phyloP scores from a whole-genome alignment of 176 grass and related monocot species.

The Triticum dicoccoides region DNA sequence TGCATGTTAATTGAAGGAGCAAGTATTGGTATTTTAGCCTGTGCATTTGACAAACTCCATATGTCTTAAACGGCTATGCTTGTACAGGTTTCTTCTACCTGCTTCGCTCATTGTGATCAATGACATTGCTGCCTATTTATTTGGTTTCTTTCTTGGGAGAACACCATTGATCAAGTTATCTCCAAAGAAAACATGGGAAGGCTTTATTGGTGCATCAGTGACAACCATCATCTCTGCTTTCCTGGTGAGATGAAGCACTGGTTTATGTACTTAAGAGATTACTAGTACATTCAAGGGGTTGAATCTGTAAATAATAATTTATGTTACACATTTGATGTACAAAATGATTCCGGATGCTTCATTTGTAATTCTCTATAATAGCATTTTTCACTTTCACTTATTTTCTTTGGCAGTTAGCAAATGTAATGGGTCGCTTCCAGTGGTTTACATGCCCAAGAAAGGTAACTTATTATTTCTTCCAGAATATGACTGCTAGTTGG shows the following conservation, averaged over 20 bases:
- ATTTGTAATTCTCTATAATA: conserved; percentile 13
- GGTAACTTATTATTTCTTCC: conserved; percentile 38
- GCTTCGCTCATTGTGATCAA: conserved; percentile 97
- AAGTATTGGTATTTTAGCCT: not conserved
- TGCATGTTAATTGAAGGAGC: not conserved
- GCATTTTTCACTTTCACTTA: not conserved
- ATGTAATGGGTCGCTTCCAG: conserved; percentile 75
- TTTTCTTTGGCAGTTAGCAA: conserved; percentile 68
- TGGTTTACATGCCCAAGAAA: conserved; percentile 96
- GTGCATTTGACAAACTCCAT: not conserved
- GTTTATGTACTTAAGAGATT: not conserved
- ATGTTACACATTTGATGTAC: not conserved
- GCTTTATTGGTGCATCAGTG: conserved; percentile 97
- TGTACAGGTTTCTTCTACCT: conserved; percentile 88
- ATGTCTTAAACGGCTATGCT: conserved; percentile 7
- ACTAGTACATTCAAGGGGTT: not conserved
- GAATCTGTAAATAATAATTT: not conserved
- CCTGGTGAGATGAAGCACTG: conserved; percentile 55
- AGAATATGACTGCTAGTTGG: conserved; percentile 8
- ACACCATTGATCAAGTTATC: conserved; percentile 98
- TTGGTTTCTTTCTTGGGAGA: conserved; percentile 96
- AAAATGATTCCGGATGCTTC: not conserved
- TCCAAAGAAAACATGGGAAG: conserved; percentile 99
- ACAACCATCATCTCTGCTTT: conserved; percentile 95
- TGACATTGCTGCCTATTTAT: conserved; percentile 95